Evolutionary conservation across 2,329 filamentous ascomycete genomes (phyloP).

Genomic region (Phymatotrichopsis omnivora): DNA sequence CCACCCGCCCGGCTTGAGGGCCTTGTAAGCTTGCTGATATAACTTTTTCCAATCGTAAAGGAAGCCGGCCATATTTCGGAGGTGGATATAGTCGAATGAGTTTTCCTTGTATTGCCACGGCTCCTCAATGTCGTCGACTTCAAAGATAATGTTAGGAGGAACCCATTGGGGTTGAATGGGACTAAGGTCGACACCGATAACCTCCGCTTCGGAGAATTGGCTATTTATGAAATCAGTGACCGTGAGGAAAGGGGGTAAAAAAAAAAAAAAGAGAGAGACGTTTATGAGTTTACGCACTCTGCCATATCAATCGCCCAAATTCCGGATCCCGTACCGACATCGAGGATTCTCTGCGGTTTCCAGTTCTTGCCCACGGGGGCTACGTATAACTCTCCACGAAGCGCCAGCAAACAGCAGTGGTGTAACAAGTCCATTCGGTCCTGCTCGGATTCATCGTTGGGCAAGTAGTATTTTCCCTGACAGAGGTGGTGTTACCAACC

Average conservation of each 20-base stretch:
- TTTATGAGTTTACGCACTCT: no score
- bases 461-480: no score
- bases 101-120: constrained; percentile 24
- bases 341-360: no score
- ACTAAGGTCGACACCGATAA: constrained; percentile 16
- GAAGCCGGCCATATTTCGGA: constrained; percentile 25
- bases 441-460: constrained; percentile 38
- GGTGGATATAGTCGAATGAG: constrained; percentile 28
- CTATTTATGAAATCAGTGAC: no score
- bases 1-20: constrained; percentile 38
- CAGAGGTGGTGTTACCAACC: no score
- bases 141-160: constrained; percentile 33
- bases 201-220: constrained; percentile 12
- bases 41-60: constrained; percentile 24
- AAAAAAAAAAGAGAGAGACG: no score
- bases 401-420: no score
- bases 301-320: no score
- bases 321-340: no score
- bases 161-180: constrained; percentile 20
- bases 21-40: constrained; percentile 25
- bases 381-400: no score
- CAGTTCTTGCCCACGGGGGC: no score
- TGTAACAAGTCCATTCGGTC: constrained; percentile 49
- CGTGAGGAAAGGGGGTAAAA: no score
- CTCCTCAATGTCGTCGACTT: constrained; percentile 34